Evolutionary conservation across 2,329 filamentous ascomycete species (phyloP).

Genomic region (Pseudogymnoascus sp.): DNA sequence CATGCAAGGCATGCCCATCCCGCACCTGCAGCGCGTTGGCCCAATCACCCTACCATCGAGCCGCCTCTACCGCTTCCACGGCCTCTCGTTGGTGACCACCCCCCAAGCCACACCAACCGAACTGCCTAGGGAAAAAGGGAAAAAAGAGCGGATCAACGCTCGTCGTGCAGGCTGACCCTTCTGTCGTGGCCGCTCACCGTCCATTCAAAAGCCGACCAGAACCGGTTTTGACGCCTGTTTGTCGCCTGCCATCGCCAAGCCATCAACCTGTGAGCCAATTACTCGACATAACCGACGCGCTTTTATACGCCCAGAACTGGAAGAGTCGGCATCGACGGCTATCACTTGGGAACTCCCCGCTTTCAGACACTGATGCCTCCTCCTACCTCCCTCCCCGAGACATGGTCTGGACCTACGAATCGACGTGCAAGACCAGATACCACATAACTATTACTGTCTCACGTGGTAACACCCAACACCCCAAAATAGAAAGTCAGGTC

Average conservation of each 20-base stretch:
- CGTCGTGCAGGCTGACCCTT: neutral
- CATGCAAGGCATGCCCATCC: constrained; percentile 7
- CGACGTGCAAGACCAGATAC: neutral
- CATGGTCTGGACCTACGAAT: constrained; percentile 1
- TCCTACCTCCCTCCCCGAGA: neutral
- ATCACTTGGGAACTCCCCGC: neutral
- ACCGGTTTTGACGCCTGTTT: constrained; percentile 4
- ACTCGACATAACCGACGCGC: neutral
- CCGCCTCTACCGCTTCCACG: constrained; percentile 1
- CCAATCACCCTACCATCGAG: constrained; percentile 8
- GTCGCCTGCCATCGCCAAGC: neutral
- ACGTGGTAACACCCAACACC: neutral
- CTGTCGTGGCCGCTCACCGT: constrained; percentile 3
- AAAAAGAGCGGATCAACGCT: neutral
- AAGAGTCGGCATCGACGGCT: neutral
- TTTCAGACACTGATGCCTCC: neutral
- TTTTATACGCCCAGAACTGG: neutral
- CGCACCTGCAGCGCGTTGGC: neutral
- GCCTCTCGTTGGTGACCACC: constrained; percentile 3
- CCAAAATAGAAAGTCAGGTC: constrained; percentile 1
- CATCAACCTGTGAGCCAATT: neutral
- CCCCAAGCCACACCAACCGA: neutral
- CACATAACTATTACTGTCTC: neutral
- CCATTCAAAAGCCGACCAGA: constrained; percentile 4
- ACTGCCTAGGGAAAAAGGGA: neutral